A percentile compares a stretch with the other conserved stretches of the same genome.
Evolutionary conservation across 495 filamentous ascomycete species (phyloP).

Genomic region (Penicillium chermesinum): DNA sequence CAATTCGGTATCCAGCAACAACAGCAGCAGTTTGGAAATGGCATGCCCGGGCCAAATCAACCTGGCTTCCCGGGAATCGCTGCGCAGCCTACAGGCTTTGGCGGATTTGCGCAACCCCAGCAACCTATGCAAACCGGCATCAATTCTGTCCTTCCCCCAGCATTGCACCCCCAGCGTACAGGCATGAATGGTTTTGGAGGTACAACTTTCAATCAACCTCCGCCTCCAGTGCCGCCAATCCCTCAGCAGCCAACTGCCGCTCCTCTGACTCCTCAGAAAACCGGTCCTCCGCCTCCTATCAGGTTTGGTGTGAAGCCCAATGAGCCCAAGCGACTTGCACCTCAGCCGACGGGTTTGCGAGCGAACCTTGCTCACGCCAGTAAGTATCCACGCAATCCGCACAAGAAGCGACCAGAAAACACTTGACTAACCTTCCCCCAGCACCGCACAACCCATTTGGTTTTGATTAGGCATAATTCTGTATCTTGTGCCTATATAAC

Average conservation of each 20-base stretch:
- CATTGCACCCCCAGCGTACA: constrained; percentile 48
- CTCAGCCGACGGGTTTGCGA: constrained; percentile 83
- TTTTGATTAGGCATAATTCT: too few species aligned
- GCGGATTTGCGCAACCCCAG: constrained; percentile 42
- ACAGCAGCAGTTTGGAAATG: constrained; percentile 33
- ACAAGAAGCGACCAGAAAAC: not conserved
- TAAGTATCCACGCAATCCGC: constrained; percentile 52
- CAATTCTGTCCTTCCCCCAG: constrained; percentile 41
- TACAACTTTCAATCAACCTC: constrained; percentile 34
- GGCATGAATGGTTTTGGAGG: constrained; percentile 54
- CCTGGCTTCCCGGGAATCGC: constrained; percentile 56
- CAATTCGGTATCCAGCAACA: constrained; percentile 53
- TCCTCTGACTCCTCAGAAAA: constrained; percentile 79
- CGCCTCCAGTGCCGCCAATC: constrained; percentile 40
- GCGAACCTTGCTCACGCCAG: constrained; percentile 91
- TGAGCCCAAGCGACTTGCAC: constrained; percentile 66
- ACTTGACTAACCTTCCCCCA: constrained; percentile 34
- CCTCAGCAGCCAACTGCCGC: constrained; percentile 48
- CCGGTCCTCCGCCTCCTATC: constrained; percentile 85
- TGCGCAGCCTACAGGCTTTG: constrained; percentile 64
- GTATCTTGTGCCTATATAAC: constrained; percentile 33
- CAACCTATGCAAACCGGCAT: constrained; percentile 47
- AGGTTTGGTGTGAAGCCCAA: constrained; percentile 75
- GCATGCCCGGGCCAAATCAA: constrained; percentile 12
- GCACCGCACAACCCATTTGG: constrained; percentile 91